These are phyloP conservation scores for Auriscalpium orientale DNA, from an alignment of 768 basidiomycete species.

Conservation along the genomic window DNA sequence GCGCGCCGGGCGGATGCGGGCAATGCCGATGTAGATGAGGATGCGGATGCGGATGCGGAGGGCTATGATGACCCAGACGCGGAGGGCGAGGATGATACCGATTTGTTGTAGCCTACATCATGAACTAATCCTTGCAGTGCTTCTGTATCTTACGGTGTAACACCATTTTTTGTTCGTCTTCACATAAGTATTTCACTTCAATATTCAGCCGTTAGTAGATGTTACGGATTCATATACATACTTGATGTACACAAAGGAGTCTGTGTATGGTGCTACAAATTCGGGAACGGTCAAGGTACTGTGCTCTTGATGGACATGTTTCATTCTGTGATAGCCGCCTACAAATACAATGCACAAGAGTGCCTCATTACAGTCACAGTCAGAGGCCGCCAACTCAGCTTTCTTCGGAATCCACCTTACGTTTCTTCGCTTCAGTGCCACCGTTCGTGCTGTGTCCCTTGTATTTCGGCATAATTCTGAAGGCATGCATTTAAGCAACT, in stretches of 20 bases:
- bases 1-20: slow-evolving; percentile 29
- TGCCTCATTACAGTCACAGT: too few relatives aligned
- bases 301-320: too few relatives aligned
- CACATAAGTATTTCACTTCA: slow-evolving; percentile 6
- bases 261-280: too few relatives aligned
- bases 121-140: background rate
- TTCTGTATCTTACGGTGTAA: background rate
- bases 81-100: slow-evolving; percentile 25
- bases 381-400: too few relatives aligned
- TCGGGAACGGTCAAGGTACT: too few relatives aligned
- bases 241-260: background rate
- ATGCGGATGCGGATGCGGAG: slow-evolving; percentile 32
- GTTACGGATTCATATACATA: background rate
- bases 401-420: too few relatives aligned
- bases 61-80: slow-evolving; percentile 25
- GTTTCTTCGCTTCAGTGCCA: too few relatives aligned
- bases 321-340: too few relatives aligned
- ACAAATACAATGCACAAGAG: too few relatives aligned
- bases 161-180: background rate
- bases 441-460: too few relatives aligned
- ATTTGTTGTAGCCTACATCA: slow-evolving; percentile 11
- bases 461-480: too few relatives aligned
- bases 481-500: too few relatives aligned
- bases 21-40: slow-evolving; percentile 26
- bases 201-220: background rate